Base-by-base conservation (phyloP, 1,284 basidiomycete genomes). In the Athelia sp. region DNA sequence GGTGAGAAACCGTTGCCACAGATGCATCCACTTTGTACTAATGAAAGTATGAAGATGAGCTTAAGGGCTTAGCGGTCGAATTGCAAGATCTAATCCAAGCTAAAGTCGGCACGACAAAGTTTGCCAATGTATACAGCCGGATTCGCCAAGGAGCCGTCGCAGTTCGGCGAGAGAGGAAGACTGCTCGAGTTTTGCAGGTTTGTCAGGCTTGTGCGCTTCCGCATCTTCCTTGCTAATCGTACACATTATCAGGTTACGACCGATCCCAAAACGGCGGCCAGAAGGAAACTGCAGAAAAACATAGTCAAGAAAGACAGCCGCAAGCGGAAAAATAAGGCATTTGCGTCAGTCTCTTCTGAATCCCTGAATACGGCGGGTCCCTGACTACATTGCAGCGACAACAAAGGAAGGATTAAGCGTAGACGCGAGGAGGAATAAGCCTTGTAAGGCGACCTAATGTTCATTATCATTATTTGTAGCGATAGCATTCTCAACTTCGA, bases 41-140 rank as follows among this genome's bases (percentile, higher is more conserved):
- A 45, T 22, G 4, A 14, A 26, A 21, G 17, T 34, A 15, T 14
- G 15, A 54, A 94, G 95, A 89, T 32, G 91, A 93, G 46, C 72
- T 99, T 32, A 91, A 92, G 64, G 81, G 78, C 3, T 76, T 94
- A 0, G 86, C 91, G 0, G 74, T 80, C 13, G 95, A 99, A 66
- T 72, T 99, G 11, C 88, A 93, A 60, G 91, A 94, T 50, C 79
- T 98, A 15, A 71, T 99, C 1, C 94, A 94, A 62, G 66, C 70
- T 43, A 92, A 92, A 72, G 86, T 97, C 32, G 94, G 94, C 22
- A 82, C 85, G 13, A 87, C 86, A 1, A 79, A 76, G 50, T 99
- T 97, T 68, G 82, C 93, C 2, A 66, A 65, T 17, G 78, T 79
- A 0, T 98, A 97, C 71, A 90, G 84, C 56, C 75, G 77, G 49